Evolutionary conservation across 129 eudicot species (phyloP).

Genomic region (Oenanthe sinensis): DNA sequence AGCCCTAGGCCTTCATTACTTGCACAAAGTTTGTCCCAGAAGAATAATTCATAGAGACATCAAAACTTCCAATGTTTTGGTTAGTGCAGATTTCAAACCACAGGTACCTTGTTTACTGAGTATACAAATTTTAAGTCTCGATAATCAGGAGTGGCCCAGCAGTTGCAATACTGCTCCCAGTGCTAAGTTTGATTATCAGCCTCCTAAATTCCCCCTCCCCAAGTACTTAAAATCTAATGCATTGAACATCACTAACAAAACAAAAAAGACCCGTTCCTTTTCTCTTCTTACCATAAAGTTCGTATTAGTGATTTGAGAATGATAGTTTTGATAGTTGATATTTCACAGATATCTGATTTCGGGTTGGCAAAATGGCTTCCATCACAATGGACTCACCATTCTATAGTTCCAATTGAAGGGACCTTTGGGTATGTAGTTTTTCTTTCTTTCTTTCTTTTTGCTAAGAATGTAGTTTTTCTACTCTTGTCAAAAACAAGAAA

Average conservation of each 20-base stretch:
- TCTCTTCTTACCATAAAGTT: background rate
- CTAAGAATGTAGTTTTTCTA: background rate
- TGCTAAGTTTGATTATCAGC: background rate
- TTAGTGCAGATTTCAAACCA: slow-evolving; percentile 70
- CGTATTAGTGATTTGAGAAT: background rate
- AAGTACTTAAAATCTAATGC: background rate
- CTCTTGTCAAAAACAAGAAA: background rate
- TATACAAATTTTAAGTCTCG: background rate
- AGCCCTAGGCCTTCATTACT: slow-evolving; percentile 81
- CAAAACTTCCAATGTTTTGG: slow-evolving; percentile 74
- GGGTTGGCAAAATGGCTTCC: slow-evolving; percentile 99
- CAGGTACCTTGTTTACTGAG: slow-evolving; percentile 38
- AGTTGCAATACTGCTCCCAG: background rate
- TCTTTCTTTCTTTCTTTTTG: background rate
- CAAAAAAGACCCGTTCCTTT: background rate
- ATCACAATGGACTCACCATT: slow-evolving; percentile 96
- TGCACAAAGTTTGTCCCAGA: slow-evolving; percentile 92
- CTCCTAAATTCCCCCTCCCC: background rate
- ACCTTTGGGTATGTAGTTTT: slow-evolving; percentile 67
- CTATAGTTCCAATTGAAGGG: slow-evolving; percentile 94
- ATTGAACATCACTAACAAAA: background rate
- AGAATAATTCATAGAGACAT: slow-evolving; percentile 94
- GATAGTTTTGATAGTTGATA: background rate
- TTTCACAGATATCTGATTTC: slow-evolving; percentile 77
- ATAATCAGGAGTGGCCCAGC: background rate